These are phyloP conservation scores for Cryptomeria japonica DNA, from an alignment of 75 land plant genomes.

Conservation along the genomic window DNA sequence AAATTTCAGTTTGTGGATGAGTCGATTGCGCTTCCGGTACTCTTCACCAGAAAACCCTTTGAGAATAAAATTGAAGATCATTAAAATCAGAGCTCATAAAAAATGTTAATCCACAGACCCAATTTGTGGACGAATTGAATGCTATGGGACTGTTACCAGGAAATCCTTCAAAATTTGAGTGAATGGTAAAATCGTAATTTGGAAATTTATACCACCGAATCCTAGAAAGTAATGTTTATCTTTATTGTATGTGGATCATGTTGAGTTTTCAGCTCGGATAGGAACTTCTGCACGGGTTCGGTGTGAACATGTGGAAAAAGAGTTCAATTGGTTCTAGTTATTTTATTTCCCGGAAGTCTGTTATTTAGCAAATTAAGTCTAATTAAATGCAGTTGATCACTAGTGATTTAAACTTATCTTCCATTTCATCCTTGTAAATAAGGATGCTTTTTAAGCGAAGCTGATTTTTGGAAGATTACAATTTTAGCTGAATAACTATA, in stretches of 20 bases:
- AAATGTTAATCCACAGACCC: not conserved
- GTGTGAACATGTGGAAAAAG: no score
- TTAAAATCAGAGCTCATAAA: not conserved
- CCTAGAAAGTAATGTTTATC: not conserved
- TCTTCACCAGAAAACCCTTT: not conserved
- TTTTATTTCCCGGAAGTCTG: no score
- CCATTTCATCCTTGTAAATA: no score
- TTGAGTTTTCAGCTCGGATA: no score
- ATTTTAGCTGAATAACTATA: no score
- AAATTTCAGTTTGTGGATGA: not conserved
- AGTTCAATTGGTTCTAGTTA: no score
- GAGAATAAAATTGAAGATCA: not conserved
- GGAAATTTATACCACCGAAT: not conserved
- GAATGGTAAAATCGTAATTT: not conserved
- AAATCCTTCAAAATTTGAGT: not conserved
- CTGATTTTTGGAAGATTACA: no score
- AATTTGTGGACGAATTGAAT: not conserved
- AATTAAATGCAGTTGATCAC: no score
- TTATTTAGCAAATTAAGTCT: no score
- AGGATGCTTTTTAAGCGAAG: no score
- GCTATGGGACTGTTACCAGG: not conserved
- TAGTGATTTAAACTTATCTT: no score
- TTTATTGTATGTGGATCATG: not conserved
- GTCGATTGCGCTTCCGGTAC: not conserved
- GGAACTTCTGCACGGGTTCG: no score